Evolutionary conservation across 176 grass and related monocot genomes (phyloP), one percentile per base, ranked within the genome.

Genomic region (Musa troglodytarum): DNA sequence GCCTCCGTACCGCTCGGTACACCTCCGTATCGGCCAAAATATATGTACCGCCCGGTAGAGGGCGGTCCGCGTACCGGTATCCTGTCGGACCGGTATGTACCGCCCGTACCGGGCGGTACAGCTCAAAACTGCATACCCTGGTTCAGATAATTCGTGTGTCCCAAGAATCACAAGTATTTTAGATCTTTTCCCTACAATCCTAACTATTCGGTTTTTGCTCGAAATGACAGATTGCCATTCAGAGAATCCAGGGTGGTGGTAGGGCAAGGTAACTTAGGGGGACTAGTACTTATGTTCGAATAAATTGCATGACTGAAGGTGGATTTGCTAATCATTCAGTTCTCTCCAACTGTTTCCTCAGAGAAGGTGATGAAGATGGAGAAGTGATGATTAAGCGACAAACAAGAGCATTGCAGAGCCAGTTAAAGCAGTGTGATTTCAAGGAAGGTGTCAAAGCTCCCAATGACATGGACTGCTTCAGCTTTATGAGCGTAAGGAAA

Each of bases 181-280:
- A 4, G 34, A 43, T 43, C 4, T 43, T 43, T 43, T 6, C 34
- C 0, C 34, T 43, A 43, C 34, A 43, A 43, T 4, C 69, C 59
- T 21, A 63, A 72, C 49, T 75, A 79, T 65, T 29, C 22, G 81
- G 29, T 53, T 76, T 82, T 66, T 11, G 74, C 14, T 68, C 7
- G 11, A 68, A 25, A 73, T 93, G 93, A 88, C 87, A 93, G 93
- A 83, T 97, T 78, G 93, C 90, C 77, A 87, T 97, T 72, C 88
- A 97, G 82, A 88, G 90, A 81, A 86, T 90, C 83, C 84, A 81
- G 66, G 86, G 81, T 83, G 90, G 77, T 65, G 79, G 84, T 62
- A 88, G 88, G 71, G 90, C 86, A 75, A 89, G 53, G 61, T 68
- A 68, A 43, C 20, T 4, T 26, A 11, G 9, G 13, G 23, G 12